phyloP scores from a whole-genome alignment of 2,329 filamentous ascomycete species.

The Xylaria sp. region DNA sequence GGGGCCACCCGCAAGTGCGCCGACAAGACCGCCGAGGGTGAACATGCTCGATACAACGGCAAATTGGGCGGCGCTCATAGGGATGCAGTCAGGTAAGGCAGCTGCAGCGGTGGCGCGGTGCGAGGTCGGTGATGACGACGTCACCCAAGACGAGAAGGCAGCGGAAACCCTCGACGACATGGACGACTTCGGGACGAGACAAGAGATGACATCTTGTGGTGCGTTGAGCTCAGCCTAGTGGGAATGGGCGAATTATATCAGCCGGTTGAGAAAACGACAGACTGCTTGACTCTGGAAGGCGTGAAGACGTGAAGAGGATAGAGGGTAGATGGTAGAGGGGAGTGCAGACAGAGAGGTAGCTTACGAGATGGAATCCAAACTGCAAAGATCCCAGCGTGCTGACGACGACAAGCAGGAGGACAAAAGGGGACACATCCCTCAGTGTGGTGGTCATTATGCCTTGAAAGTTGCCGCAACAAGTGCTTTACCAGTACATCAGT shows the following conservation, averaged over 20 bases:
- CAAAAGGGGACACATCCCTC: slow-evolving; percentile 74
- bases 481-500: not conserved
- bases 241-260: slow-evolving; percentile 18
- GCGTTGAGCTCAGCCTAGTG: slow-evolving; percentile 90
- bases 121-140: slow-evolving; percentile 47
- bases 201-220: slow-evolving; percentile 92
- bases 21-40: slow-evolving; percentile 86
- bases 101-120: slow-evolving; percentile 41
- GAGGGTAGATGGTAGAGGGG: not conserved
- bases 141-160: slow-evolving; percentile 44
- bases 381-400: slow-evolving; percentile 89
- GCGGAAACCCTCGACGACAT: slow-evolving; percentile 53
- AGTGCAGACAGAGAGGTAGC: slow-evolving; percentile 33
- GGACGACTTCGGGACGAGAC: slow-evolving; percentile 67
- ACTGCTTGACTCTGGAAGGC: not conserved
- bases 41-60: slow-evolving; percentile 91
- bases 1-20: slow-evolving; percentile 83
- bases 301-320: not conserved
- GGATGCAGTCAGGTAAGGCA: slow-evolving; percentile 79
- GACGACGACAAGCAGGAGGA: slow-evolving; percentile 79
- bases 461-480: not conserved
- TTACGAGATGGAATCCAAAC: slow-evolving; percentile 92
- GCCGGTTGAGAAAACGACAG: slow-evolving; percentile 29
- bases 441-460: slow-evolving; percentile 45
- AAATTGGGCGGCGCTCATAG: slow-evolving; percentile 84